Conservation (phyloP, 208 protist species). For the Crithidia sp. region DNA sequence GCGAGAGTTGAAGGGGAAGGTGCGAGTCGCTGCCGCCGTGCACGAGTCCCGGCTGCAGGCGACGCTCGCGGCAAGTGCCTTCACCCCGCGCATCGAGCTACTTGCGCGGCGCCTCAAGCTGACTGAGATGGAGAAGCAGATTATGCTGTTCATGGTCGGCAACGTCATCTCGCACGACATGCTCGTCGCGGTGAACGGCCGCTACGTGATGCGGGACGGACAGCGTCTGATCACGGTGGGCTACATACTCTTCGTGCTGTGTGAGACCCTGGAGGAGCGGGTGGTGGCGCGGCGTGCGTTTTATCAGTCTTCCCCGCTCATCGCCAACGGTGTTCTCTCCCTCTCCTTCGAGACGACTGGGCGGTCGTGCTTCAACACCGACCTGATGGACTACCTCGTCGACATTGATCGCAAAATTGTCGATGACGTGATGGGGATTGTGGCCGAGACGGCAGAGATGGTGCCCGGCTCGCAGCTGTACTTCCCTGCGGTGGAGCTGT, state of each 20-base stretch:
- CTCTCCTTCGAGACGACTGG: slow-evolving; percentile 57
- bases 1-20: slow-evolving; percentile 84
- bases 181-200: slow-evolving; percentile 86
- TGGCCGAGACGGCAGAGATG: slow-evolving; percentile 89
- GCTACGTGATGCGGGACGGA: slow-evolving; percentile 88
- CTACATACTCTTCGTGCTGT: slow-evolving; percentile 92
- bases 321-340: slow-evolving; percentile 76
- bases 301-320: slow-evolving; percentile 82
- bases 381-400: slow-evolving; percentile 92
- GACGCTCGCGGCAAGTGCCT: slow-evolving; percentile 53
- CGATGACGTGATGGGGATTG: slow-evolving; percentile 90
- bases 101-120: slow-evolving; percentile 72
- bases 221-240: slow-evolving; percentile 86
- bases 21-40: slow-evolving; percentile 65
- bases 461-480: slow-evolving; percentile 91
- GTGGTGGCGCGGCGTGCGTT: slow-evolving; percentile 84
- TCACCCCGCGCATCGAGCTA: slow-evolving; percentile 89
- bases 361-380: slow-evolving; percentile 85
- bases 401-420: slow-evolving; percentile 94
- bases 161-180: slow-evolving; percentile 91
- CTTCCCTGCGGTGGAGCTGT: slow-evolving; percentile 72
- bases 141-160: slow-evolving; percentile 87
- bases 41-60: slow-evolving; percentile 72
- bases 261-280: slow-evolving; percentile 84
- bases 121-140: slow-evolving; percentile 89